Evolutionary conservation across 768 basidiomycete genomes (phyloP), one percentile per base, ranked within the genome.

Genomic region (Rhodotorula diobovata): DNA sequence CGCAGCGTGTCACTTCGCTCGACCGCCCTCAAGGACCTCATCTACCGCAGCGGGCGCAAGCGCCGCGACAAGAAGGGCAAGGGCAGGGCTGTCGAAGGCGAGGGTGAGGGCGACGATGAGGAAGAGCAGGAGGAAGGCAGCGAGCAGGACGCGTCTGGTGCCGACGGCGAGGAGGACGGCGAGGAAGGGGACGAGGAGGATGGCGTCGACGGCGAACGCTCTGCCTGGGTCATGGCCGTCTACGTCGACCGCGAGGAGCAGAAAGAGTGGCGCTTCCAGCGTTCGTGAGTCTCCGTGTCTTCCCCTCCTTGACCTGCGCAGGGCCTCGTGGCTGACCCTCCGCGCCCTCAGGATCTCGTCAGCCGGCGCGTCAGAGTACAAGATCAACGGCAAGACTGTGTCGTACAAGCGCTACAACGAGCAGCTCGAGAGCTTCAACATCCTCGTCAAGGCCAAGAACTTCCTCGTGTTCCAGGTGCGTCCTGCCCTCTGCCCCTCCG

Each of bases 371-470:
- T 95, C 93, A 12, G 93, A 96, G 77, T 99, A 98, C 82, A 88
- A 86, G 76, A 85, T 98, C 58, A 93, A 98, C 80, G 83, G 83
- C 70, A 87, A 85, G 76, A 83, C 86, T 34, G 91, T 96, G 64
- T 89, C 93, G 0, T 94, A 94, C 80, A 85, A 88, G 21, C 86
- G 86, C 3, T 99, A 98, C 83, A 96, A 96, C 70, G 84, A 88
- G 11, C 90, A 91, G 21, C 88, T 99, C 35, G 85, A 90, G 66
- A 83, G 85, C 14, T 93, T 96, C 77, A 96, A 97, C 78, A 91
- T 99, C 78, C 90, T 98, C 58, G 93, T 98, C 78, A 97, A 96
- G 82, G 96, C 96, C 21, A 97, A 97, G 83, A 98, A 98, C 82
- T 99, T 98, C 78, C 88, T 98, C 63, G 96, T 98, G 20, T 98